Conservation (phyloP, 495 filamentous ascomycete species). For the Xylaria cubensis region DNA sequence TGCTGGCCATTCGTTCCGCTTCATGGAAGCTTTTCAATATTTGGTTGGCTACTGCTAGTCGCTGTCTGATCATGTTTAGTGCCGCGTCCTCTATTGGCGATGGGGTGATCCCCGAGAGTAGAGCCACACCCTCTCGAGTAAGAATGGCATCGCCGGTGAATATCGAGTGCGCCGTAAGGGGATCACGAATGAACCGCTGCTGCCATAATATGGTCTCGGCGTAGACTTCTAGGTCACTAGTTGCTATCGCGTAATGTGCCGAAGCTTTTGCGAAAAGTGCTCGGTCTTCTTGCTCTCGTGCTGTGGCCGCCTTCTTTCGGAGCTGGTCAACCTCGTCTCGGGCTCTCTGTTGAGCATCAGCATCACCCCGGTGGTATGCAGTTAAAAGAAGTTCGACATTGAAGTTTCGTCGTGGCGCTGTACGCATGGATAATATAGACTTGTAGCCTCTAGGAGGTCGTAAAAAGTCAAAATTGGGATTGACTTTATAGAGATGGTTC, state of each 20-base stretch:
- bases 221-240: constrained; percentile 37
- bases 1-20: constrained; percentile 21
- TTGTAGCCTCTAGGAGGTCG: neutral
- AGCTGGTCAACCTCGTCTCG: constrained; percentile 25
- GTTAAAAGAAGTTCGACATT: constrained; percentile 32
- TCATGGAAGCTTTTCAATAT: constrained; percentile 29
- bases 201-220: constrained; percentile 37
- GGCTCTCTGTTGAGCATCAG: constrained; percentile 27
- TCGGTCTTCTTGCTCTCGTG: constrained; percentile 36
- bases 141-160: constrained; percentile 29
- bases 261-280: constrained; percentile 38
- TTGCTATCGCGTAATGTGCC: constrained; percentile 40
- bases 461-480: constrained; percentile 32
- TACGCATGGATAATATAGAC: constrained; percentile 16
- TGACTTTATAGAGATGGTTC: constrained; percentile 20
- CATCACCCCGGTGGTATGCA: constrained; percentile 19
- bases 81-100: constrained; percentile 24
- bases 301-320: constrained; percentile 33
- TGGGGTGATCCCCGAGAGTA: constrained; percentile 34
- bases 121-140: constrained; percentile 30
- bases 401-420: constrained; percentile 28
- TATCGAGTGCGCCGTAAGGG: constrained; percentile 34
- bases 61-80: constrained; percentile 19
- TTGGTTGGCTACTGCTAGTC: constrained; percentile 25
- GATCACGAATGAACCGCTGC: constrained; percentile 42